These are phyloP conservation scores for Mallotus repandus DNA, from an alignment of 441 rosid genomes.

Conservation along the genomic window DNA sequence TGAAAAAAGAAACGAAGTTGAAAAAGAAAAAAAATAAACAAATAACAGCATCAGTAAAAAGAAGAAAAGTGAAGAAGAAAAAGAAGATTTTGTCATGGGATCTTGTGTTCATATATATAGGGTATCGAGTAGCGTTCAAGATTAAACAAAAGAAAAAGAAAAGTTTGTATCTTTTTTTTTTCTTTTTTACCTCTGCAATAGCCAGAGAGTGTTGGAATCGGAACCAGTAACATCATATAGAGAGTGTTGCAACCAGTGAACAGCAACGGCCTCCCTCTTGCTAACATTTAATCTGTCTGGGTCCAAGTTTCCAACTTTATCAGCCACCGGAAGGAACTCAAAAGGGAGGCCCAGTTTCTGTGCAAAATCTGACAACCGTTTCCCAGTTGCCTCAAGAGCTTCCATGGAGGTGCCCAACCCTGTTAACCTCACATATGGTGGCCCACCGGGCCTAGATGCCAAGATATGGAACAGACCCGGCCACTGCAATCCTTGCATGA, in stretches of 20 bases:
- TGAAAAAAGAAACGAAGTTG: neutral
- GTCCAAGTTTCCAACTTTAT: constrained; percentile 80
- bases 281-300: constrained; percentile 68
- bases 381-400: constrained; percentile 88
- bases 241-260: constrained; percentile 97
- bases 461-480: constrained; percentile 94
- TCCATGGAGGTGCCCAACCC: constrained; percentile 89
- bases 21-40: neutral
- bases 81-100: constrained; percentile 22
- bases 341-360: constrained; percentile 84
- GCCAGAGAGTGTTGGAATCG: constrained; percentile 75
- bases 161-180: no score
- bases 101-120: constrained; percentile 13
- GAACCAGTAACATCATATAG: constrained; percentile 97
- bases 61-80: constrained; percentile 3
- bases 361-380: constrained; percentile 85
- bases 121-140: neutral
- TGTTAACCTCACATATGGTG: constrained; percentile 88
- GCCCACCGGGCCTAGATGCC: constrained; percentile 86
- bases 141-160: neutral
- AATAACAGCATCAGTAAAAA: neutral
- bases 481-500: constrained; percentile 99
- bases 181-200: constrained; percentile 69
- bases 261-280: constrained; percentile 91
- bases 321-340: constrained; percentile 79